Base-by-base conservation (phyloP, 352 stramenopile genomes). In the Discostella stelligera region DNA sequence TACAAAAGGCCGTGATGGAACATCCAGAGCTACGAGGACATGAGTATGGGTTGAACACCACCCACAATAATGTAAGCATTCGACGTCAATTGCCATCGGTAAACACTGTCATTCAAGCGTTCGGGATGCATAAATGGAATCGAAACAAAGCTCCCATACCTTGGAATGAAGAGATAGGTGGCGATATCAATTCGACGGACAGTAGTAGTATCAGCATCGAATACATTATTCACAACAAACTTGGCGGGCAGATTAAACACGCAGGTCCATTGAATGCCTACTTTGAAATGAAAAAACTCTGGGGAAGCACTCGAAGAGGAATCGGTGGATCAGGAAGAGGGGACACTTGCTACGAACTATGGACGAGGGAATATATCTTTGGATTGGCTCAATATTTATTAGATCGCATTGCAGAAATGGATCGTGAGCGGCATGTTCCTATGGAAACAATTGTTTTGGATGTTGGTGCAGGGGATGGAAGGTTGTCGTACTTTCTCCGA, bases 261-360 rank as follows among this genome's bases (percentile, higher is more conserved):
- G 87, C 82, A 60, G 89, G 85, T 60, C 82, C 90, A 21, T 85
- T 94, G 11, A 95, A 95, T 82, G 62, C 80, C 2, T 85, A 91
- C 60, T 94, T 89, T 72, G 89, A 94, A 77, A 80, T 80, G 71
- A 69, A 64, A 69, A 44, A 8, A 44, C 37, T 44, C 7, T 44
- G 37, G 37, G 37, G 37, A 44, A 3, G 37, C 11, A 44, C 37
- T 3, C 37, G 3, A 32, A 5, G 37, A 44, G 2, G 37, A 44
- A 44, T 3, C 9, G 32, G 32, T 9, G 9, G 32, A 9, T 3
- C 4, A 44, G 48, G 59, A 44, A 66, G 89, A 76, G 67, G 79
- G 39, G 75, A 89, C 50, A 83, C 92, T 20, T 44, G 37, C 7
- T 94, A 94, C 74, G 88, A 95, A 65, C 70, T 95, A 14, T 91